Conservation (phyloP, 768 basidiomycete species). For the Russula emetica region DNA sequence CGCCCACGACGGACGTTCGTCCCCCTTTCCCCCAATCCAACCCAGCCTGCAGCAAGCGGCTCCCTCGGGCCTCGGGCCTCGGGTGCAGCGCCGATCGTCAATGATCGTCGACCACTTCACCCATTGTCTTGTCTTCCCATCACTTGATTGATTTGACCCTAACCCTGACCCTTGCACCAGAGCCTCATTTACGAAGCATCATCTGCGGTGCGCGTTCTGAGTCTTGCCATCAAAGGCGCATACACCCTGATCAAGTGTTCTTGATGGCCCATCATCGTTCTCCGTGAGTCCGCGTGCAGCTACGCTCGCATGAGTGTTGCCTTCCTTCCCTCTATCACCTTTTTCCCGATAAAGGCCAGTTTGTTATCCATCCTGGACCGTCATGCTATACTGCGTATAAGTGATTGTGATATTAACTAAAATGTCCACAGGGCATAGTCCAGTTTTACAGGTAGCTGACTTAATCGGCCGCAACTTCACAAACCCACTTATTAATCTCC, state of each 20-base stretch:
- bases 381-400: background rate
- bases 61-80: background rate
- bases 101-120: background rate
- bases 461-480: constrained; percentile 16
- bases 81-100: background rate
- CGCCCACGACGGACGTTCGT: background rate
- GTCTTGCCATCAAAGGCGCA: background rate
- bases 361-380: background rate
- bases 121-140: background rate
- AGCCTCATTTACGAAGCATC: background rate
- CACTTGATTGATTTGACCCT: background rate
- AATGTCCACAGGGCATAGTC: background rate
- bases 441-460: background rate
- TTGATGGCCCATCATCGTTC: background rate
- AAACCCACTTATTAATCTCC: constrained; percentile 25
- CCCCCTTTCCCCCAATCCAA: too few species aligned
- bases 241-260: background rate
- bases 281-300: too few species aligned
- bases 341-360: too few species aligned
- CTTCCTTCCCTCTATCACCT: too few species aligned
- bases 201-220: background rate
- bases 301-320: background rate
- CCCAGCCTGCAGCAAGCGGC: background rate
- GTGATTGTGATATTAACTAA: background rate
- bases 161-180: background rate